Evolutionary conservation across 179 eudicot species (phyloP), one percentile per base, ranked within the genome.

Genomic region (Beta lomatogona): DNA sequence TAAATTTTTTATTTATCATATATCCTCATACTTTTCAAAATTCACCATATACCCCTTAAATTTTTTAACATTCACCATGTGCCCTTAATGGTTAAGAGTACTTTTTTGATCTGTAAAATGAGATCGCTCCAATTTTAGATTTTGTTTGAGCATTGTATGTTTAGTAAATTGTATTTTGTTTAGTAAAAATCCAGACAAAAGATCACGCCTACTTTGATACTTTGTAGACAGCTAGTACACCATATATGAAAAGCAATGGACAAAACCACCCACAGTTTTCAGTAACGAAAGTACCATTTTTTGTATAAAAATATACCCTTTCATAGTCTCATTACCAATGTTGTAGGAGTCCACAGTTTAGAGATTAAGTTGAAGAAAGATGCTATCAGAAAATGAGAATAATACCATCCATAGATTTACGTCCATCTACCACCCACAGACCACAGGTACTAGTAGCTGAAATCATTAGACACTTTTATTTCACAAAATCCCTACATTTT

Each of bases 201-300:
- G 12, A 41, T 67, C 9, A 13, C 71, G 48, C 50, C 50, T 36
- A 36, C 41, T 36, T 36, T 36, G 41, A 36, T 36, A 36, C 41
- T 36, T 36, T 36, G 41, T 36, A 36, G 41, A 36, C 41, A 36
- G 41, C 41, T 36, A 7, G 13, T 7, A 13, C 16, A 31, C 41
- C 11, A 31, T 7, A 28, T 44, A 15, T 12, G 6, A 44, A 44
- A 68, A 18, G 44, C 52, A 1, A 44, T 1, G 19, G 57, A 10
- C 55, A 71, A 71, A 50, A 71, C 75, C 41, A 71, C 63, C 77
- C 77, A 54, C 64, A 57, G 77, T 18, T 57, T 57, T 28, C 22
- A 54, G 18, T 2, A 71, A 9, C 4, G 28, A 58, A 59, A 59
- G 67, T 63, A 63, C 31, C 15, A 63, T 18, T 11, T 18, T 9